phyloP scores from a whole-genome alignment of 2,329 filamentous ascomycete species.

The Aspergillus ruber region DNA sequence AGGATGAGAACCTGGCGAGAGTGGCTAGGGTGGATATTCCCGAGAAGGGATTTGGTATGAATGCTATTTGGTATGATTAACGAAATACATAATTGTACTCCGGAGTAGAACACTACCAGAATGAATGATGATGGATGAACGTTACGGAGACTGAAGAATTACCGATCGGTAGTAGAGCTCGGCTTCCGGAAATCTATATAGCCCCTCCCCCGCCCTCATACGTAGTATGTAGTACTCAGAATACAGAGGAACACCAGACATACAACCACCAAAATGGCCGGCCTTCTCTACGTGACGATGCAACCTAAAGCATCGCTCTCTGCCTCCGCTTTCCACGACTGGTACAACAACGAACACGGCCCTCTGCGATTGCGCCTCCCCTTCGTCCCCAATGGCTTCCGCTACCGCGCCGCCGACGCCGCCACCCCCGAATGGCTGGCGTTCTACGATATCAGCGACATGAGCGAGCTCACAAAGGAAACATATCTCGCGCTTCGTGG shows the following conservation, averaged over 20 bases:
- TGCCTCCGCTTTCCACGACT: constrained; percentile 71
- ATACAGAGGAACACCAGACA: not conserved
- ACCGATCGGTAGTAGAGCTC: constrained; percentile 18
- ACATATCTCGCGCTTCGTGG: constrained; percentile 54
- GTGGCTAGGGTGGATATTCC: constrained; percentile 71
- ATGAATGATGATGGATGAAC: not conserved
- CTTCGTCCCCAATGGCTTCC: constrained; percentile 69
- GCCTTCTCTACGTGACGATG: constrained; percentile 82
- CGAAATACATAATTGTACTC: constrained; percentile 28
- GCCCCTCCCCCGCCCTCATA: not conserved
- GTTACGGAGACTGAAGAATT: not conserved
- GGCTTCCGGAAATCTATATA: constrained; percentile 4
- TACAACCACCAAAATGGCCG: constrained; percentile 36
- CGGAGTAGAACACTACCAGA: not conserved
- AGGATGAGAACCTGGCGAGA: constrained; percentile 69
- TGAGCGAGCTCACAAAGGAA: constrained; percentile 59
- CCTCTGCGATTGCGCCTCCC: constrained; percentile 71
- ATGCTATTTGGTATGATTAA: constrained; percentile 89
- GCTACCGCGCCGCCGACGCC: constrained; percentile 64
- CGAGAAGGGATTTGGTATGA: constrained; percentile 92
- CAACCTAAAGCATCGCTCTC: constrained; percentile 63
- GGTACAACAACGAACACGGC: constrained; percentile 92
- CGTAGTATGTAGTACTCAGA: not conserved
- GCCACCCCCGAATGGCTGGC: constrained; percentile 66
- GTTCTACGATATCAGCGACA: constrained; percentile 72